Conservation (phyloP, 2,329 filamentous ascomycete species). For the Talaromyces atroroseus region DNA sequence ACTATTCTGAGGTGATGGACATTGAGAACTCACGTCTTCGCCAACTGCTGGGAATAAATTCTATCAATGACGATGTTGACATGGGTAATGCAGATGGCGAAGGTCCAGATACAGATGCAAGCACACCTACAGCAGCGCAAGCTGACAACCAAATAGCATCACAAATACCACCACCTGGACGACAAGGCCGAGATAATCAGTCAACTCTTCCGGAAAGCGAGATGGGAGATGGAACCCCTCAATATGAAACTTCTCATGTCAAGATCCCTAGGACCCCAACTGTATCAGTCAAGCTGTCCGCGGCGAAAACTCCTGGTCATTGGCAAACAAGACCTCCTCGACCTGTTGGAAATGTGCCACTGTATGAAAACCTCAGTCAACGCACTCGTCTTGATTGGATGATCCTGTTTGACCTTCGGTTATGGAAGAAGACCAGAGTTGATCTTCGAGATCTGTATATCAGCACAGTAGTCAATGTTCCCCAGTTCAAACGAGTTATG, state of each 20-base stretch:
- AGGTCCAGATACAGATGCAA: slow-evolving; percentile 64
- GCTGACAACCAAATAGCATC: slow-evolving; percentile 64
- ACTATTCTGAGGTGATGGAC: slow-evolving; percentile 39
- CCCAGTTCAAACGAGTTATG: slow-evolving; percentile 90
- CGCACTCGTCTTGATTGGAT: slow-evolving; percentile 89
- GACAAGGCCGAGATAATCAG: slow-evolving; percentile 17
- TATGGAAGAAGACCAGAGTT: slow-evolving; percentile 95
- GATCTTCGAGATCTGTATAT: slow-evolving; percentile 92
- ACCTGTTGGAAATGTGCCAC: slow-evolving; percentile 61
- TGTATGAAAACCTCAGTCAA: slow-evolving; percentile 82
- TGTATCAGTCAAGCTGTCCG: slow-evolving; percentile 35
- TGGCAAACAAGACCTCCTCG: slow-evolving; percentile 77
- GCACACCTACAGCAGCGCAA: slow-evolving; percentile 72
- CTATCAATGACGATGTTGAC: slow-evolving; percentile 42
- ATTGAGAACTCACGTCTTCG: slow-evolving; percentile 19
- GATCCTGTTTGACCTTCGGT: slow-evolving; percentile 84
- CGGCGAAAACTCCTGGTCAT: slow-evolving; percentile 59
- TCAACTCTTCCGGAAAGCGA: slow-evolving; percentile 15
- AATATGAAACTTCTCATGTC: slow-evolving; percentile 32
- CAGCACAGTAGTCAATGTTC: slow-evolving; percentile 89
- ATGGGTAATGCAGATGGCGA: slow-evolving; percentile 57
- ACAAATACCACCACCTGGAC: slow-evolving; percentile 3
- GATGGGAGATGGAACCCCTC: slow-evolving; percentile 15
- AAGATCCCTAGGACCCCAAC: slow-evolving; percentile 80
- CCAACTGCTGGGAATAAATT: slow-evolving; percentile 28